phyloP scores from a whole-genome alignment of 768 basidiomycete genomes.

The Chlorophyllum brunneum region DNA sequence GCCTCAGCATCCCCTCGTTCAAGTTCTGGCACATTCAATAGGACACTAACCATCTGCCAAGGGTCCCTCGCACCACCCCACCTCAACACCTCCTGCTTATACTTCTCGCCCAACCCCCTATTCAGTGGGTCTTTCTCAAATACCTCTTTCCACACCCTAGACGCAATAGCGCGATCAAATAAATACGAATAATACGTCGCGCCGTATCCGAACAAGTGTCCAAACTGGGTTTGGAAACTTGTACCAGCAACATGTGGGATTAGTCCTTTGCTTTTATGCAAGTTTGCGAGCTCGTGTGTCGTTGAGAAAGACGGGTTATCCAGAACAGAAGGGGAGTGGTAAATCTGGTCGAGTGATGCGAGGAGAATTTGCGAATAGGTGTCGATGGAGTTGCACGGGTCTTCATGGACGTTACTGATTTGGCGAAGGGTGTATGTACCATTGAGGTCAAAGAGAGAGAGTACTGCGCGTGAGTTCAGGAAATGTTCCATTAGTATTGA shows the following conservation, averaged over 20 bases:
- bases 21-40: slow-evolving; percentile 66
- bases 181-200: slow-evolving; percentile 98
- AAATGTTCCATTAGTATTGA: slow-evolving; percentile 99
- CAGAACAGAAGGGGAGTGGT: slow-evolving; percentile 70
- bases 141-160: slow-evolving; percentile 78
- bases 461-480: slow-evolving; percentile 76
- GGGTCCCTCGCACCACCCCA: slow-evolving; percentile 91
- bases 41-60: slow-evolving; percentile 82
- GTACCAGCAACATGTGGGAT: slow-evolving; percentile 84
- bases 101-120: slow-evolving; percentile 75
- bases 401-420: slow-evolving; percentile 63
- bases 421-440: slow-evolving; percentile 41
- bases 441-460: slow-evolving; percentile 71
- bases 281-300: slow-evolving; percentile 55
- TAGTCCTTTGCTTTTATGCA: slow-evolving; percentile 68
- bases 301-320: slow-evolving; percentile 61
- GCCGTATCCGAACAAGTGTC: slow-evolving; percentile 93
- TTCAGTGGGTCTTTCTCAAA: slow-evolving; percentile 68
- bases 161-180: slow-evolving; percentile 94
- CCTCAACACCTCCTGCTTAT: slow-evolving; percentile 68
- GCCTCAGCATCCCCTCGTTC: slow-evolving; percentile 70
- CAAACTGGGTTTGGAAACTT: slow-evolving; percentile 94
- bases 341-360: slow-evolving; percentile 83
- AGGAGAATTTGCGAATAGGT: slow-evolving; percentile 89
- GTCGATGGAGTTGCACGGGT: slow-evolving; percentile 81